Base-by-base conservation (phyloP, 208 protist genomes). In the Acanthamoeba triangularis region DNA sequence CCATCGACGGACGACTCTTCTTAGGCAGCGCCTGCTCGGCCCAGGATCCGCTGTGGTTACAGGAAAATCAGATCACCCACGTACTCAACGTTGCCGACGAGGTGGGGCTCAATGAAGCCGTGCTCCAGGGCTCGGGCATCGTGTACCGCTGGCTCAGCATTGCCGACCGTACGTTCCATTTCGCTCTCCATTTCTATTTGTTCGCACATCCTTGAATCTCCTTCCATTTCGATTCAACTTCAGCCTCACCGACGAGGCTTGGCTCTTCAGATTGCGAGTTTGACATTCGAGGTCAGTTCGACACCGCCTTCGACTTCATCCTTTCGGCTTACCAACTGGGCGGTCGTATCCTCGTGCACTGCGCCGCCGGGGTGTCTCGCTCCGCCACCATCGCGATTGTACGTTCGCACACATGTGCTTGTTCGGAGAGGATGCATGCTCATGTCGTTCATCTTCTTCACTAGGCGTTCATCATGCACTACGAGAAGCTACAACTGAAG, bases 151-250 rank as follows among this genome's bases (percentile, higher is more conserved):
- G 65, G 65, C 65, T 74, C 2, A 74, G 65, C 65, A 74, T 74
- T 13, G 65, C 65, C 33, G 65, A 74, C 28, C 65, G 65, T 74
- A 74, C 65, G 65, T 37, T 74, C 33, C 65, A 74, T n/a, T 74
- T 61, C 54, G 65, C 28, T 74, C 18, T 74, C 33, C 0, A 74
- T 74, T 74, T 74, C 33, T 1, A 13, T 74, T 33, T 30, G 25
- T 37, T 74, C 44, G 5, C 25, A 25, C n/a, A n/a, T 74, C 11
- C 33, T 8, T 20, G 65, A 74, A n/a, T 41, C 10, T 16, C 33
- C 37, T 41, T 41, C 37, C 37, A 41, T 41, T 41, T 41, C 37
- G 37, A 41, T 41, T 41, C 37, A 41, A 41, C 37, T 41, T 41
- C 37, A 3, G 3, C 37, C 37, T 41, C 37, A 41, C n/a, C n/a